phyloP scores from a whole-genome alignment of 2,329 filamentous ascomycete species.

The Cytospora mali region DNA sequence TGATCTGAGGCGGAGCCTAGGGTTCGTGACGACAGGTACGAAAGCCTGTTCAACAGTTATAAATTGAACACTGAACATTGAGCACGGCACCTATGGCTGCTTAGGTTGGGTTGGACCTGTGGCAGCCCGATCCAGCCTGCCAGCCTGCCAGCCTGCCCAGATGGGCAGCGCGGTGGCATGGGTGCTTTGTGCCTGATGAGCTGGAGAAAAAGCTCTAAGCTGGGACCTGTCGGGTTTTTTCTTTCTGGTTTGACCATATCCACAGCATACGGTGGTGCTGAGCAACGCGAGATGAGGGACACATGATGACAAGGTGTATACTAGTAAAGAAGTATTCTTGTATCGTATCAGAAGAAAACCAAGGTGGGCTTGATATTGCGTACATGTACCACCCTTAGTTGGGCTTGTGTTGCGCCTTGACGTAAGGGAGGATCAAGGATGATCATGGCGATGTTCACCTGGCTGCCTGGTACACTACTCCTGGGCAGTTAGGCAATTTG shows the following conservation, averaged over 20 bases:
- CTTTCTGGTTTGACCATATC: not conserved
- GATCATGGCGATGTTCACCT: not conserved
- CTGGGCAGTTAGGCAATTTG: not conserved
- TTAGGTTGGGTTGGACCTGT: not conserved
- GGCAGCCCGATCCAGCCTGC: not conserved
- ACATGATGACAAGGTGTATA: not conserved
- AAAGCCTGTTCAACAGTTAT: not conserved
- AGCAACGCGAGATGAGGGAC: conserved; percentile 13
- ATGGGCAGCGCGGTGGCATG: not conserved
- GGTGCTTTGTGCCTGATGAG: not conserved
- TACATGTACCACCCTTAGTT: not conserved
- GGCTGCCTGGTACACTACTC: too few species aligned
- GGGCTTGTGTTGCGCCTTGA: not conserved
- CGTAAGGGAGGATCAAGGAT: not conserved
- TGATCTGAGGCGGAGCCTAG: not conserved
- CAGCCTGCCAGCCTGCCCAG: too few species aligned
- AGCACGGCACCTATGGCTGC: not conserved
- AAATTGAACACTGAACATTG: not conserved
- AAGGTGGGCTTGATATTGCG: not conserved
- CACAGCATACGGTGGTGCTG: conserved; percentile 1
- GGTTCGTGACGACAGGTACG: not conserved
- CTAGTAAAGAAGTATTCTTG: too few species aligned
- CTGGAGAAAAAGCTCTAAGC: not conserved
- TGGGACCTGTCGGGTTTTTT: conserved; percentile 11
- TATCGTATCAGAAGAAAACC: too few species aligned